phyloP scores from a whole-genome alignment of 345 rosid genomes.

The Citropsis articulata region DNA sequence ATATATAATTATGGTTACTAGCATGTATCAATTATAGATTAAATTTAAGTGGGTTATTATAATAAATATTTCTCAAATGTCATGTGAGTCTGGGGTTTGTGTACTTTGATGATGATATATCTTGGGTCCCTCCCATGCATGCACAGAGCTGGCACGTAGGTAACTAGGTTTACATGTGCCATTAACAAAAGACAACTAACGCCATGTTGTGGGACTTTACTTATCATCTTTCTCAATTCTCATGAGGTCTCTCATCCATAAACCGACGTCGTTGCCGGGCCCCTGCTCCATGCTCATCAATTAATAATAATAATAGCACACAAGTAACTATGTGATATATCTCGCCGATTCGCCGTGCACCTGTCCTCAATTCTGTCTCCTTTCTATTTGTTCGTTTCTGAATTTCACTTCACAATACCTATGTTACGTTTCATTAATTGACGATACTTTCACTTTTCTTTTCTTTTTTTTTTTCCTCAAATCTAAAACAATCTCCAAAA shows the following conservation, averaged over 20 bases:
- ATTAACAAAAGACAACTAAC: constrained; percentile 8
- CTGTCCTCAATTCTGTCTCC: neutral
- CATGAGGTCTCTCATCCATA: neutral
- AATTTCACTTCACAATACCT: neutral
- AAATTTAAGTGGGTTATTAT: neutral
- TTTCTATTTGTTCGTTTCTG: neutral
- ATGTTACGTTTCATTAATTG: neutral
- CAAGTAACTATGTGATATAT: neutral
- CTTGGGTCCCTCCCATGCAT: neutral
- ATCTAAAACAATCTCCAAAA: no score
- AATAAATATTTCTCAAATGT: neutral
- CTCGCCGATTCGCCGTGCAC: neutral
- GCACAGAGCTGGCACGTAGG: neutral
- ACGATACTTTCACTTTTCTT: neutral
- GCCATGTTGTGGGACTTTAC: neutral
- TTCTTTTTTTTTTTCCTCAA: no score
- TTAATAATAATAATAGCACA: neutral
- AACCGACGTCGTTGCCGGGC: neutral
- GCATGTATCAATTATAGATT: neutral
- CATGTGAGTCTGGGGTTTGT: neutral
- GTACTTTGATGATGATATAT: neutral
- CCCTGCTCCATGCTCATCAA: neutral
- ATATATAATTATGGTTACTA: neutral
- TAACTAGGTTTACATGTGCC: constrained; percentile 13
- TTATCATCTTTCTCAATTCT: no score